Evolutionary conservation across 164 flowering plant genomes (phyloP), one percentile per base, ranked within the genome.

Genomic region (Berberis vulgaris): DNA sequence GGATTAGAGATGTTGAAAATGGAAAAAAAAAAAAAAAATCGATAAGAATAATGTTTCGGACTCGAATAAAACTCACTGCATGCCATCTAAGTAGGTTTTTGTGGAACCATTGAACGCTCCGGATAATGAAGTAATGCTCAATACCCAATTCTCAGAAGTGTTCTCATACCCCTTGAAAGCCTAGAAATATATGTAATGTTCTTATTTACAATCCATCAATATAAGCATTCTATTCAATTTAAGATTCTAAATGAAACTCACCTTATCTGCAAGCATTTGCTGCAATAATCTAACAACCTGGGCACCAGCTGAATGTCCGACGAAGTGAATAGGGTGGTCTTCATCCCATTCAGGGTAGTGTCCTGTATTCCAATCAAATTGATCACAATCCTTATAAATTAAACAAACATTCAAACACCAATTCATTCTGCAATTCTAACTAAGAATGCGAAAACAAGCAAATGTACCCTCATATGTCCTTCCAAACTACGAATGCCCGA

Each of bases 221-320:
- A 7, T 11, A 40, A 10, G n/a, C 46, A 45, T 11, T n/a, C 9
- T 38, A 41, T 55, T 56, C 5, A 6, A 6, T 61, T 43, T 39
- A 43, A 54, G 55, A 26, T 40, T 39, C 26, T 47, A 42, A 45
- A 11, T 7, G 26, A 3, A 44, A 50, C 69, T n/a, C 54, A 88
- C 97, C 90, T 95, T 95, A 69, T 88, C 97, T 10, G 92, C 94
- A 5, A 95, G 92, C 99, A 95, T 91, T 81, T 95, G 99, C 83
- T 95, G 99, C 84, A 95, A 73, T 46, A 89, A 80, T 1, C 99
- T 82, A 64, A 82, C 86, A 46, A 95, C 99, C 76, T 89, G 99
- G 2, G 97, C 98, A 62, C 99, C 99, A 1, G 99, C 98, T 1
- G 99, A 95, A 77, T 95, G 99, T 56, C 97, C 99, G 39, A 95